Conservation (phyloP, 2,329 filamentous ascomycete species). For the Epichloe elymi region DNA sequence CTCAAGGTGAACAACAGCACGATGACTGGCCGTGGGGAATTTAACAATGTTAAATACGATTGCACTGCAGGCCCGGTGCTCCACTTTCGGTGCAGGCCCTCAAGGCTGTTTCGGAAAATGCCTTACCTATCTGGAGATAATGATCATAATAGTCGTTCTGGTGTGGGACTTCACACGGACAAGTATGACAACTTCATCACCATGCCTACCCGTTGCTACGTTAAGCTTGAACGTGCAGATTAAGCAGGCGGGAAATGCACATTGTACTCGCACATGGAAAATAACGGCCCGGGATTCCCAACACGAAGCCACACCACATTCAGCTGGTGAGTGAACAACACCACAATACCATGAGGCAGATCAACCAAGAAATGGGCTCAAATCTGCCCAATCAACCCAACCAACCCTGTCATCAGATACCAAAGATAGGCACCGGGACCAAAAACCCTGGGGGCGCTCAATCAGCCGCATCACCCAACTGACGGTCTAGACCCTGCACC, state of each 20-base stretch:
- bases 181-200: neutral
- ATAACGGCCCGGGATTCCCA: neutral
- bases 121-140: constrained; percentile 18
- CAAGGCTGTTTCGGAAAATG: constrained; percentile 16
- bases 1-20: constrained; percentile 10
- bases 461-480: neutral
- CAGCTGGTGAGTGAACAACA: neutral
- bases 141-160: constrained; percentile 11
- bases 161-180: constrained; percentile 14
- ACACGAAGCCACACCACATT: neutral
- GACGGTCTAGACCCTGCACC: constrained; percentile 3
- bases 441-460: neutral
- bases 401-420: too few relatives aligned
- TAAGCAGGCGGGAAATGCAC: neutral
- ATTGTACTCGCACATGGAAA: neutral
- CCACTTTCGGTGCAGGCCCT: constrained; percentile 12
- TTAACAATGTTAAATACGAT: neutral
- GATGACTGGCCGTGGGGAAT: neutral
- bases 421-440: neutral
- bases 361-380: neutral
- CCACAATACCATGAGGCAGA: neutral
- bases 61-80: constrained; percentile 5
- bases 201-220: neutral
- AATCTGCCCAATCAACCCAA: neutral
- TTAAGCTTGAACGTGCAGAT: neutral